Conservation (phyloP, 352 stramenopile species). For the Phytophthora sp. region DNA sequence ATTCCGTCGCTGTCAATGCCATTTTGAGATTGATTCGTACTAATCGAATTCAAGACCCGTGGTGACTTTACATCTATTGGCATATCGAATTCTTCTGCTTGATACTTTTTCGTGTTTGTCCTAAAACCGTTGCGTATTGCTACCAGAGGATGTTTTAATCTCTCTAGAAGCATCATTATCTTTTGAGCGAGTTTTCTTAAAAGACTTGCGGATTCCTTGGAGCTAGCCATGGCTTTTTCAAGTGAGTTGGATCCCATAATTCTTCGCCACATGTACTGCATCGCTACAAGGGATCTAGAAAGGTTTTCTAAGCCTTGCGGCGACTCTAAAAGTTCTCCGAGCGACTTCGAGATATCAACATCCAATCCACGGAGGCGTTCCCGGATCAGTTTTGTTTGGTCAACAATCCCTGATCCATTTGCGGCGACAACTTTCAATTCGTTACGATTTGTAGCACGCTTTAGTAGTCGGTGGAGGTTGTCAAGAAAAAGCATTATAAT, state of each 20-base stretch:
- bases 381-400: conserved; percentile 39
- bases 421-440: conserved; percentile 51
- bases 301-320: conserved; percentile 28
- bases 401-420: conserved; percentile 38
- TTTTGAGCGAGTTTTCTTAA: conserved; percentile 23
- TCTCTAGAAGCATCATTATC: neutral
- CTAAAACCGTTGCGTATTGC: neutral
- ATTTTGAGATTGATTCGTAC: conserved; percentile 5
- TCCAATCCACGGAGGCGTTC: conserved; percentile 34
- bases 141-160: neutral
- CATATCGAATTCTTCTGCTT: neutral
- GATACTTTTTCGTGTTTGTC: neutral
- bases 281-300: conserved; percentile 37
- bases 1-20: neutral
- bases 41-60: neutral
- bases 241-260: conserved; percentile 31
- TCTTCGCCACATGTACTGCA: conserved; percentile 52
- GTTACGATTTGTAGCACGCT: conserved; percentile 47
- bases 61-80: neutral
- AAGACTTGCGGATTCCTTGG: conserved; percentile 12
- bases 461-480: conserved; percentile 50
- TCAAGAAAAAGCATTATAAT: conserved; percentile 44
- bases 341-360: conserved; percentile 16
- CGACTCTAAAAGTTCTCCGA: conserved; percentile 21
- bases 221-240: conserved; percentile 33